A percentile compares a stretch with the other conserved stretches of the same genome.
Evolutionary conservation across 208 protist species (phyloP).

Genomic region (Naegleria fowleri): DNA sequence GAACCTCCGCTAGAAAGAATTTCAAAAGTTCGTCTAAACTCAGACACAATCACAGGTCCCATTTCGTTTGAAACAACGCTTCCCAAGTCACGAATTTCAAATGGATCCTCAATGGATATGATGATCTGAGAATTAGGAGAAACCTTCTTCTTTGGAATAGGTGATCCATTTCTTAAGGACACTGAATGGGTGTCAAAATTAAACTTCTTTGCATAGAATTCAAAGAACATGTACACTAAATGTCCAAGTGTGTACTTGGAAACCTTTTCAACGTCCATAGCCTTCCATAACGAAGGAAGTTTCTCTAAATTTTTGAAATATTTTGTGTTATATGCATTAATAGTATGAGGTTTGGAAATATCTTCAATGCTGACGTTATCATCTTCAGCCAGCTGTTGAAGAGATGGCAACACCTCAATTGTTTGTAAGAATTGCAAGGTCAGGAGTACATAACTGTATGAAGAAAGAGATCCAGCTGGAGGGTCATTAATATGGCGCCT

Average conservation of each 20-base stretch:
- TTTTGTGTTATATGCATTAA: constrained; percentile 1
- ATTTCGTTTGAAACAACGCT: not conserved
- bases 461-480: constrained; percentile 30
- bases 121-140: too few species aligned
- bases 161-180: not conserved
- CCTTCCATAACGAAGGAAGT: not conserved
- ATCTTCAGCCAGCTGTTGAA: constrained; percentile 32
- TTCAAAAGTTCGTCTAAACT: not conserved
- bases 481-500: constrained; percentile 42
- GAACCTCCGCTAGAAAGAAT: not conserved
- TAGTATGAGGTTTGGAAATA: not conserved
- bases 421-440: constrained; percentile 41
- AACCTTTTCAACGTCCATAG: not conserved
- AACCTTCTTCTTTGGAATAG: not conserved
- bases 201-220: constrained; percentile 31
- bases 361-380: not conserved
- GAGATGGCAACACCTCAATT: constrained; percentile 37
- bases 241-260: not conserved
- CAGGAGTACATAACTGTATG: constrained; percentile 43
- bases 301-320: not conserved
- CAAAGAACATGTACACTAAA: constrained; percentile 29
- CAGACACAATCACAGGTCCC: not conserved
- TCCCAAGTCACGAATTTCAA: constrained; percentile 13
- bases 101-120: constrained; percentile 21
- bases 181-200: constrained; percentile 5